Percentiles rank a stretch among this genome's conserved stretches.
Conservation (phyloP, 305 asterid species). For the Fraxinus greggii region DNA sequence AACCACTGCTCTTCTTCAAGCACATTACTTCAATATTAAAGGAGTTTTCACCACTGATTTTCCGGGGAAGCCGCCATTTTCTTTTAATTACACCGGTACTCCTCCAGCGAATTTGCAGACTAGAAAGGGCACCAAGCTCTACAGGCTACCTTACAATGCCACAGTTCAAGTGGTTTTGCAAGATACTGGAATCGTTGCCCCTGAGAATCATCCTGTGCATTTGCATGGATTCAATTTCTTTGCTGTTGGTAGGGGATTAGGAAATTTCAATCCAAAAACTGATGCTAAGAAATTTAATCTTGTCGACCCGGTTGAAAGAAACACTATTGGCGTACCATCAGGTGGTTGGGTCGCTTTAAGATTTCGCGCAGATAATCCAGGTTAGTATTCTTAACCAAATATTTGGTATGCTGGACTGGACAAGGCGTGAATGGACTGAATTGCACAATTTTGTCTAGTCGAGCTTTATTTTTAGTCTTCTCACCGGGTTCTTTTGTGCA, state of each 20-base stretch:
- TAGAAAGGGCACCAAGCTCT: constrained; percentile 50
- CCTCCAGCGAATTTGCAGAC: constrained; percentile 47
- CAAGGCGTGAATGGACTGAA: background rate
- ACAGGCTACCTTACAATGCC: constrained; percentile 51
- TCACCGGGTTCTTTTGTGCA: background rate
- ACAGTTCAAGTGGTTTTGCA: constrained; percentile 71
- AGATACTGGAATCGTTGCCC: constrained; percentile 63
- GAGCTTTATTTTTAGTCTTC: background rate
- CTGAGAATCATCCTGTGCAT: constrained; percentile 82
- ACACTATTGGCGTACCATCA: constrained; percentile 74
- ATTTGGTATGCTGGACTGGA: background rate
- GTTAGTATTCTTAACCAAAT: constrained; percentile 23
- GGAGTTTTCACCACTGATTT: constrained; percentile 80
- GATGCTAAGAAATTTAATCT: constrained; percentile 71
- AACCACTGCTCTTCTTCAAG: constrained; percentile 57
- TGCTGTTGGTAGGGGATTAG: constrained; percentile 60
- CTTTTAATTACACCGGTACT: constrained; percentile 58
- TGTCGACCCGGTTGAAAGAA: constrained; percentile 79
- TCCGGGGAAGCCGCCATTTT: constrained; percentile 55
- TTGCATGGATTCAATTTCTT: constrained; percentile 88
- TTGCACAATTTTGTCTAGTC: background rate
- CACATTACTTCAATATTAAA: constrained; percentile 54
- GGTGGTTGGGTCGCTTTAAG: constrained; percentile 93
- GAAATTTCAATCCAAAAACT: constrained; percentile 57
- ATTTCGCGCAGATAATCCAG: constrained; percentile 86